Evolutionary conservation across 208 protist species (phyloP), one percentile per base, ranked within the genome.

Genomic region (Wallacemonas sp.): DNA sequence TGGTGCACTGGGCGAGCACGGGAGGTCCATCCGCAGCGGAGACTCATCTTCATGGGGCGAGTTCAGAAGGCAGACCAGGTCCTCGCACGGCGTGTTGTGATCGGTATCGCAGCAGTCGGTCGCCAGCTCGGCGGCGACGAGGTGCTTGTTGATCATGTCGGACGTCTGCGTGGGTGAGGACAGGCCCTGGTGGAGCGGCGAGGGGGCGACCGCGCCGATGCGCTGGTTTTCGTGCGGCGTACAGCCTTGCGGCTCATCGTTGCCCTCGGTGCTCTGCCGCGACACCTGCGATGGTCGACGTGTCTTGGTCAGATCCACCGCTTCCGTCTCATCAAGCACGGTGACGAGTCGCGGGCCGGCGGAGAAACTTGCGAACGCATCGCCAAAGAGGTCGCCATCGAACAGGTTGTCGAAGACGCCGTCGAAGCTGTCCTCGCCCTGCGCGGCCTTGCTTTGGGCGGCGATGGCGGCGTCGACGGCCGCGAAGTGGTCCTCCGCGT

Each of bases 381-480:
- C 12, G 32, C 31, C 26, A 18, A 59, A 68, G 18, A 54, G 41
- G 46, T 61, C 52, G n/a, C 11, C 25, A 48, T 66, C 48, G 49
- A 65, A 65, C 26, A 65, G 39, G 42, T 38, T 49, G 39, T 65
- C 61, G 32, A 65, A 65, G 61, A 65, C 61, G 42, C 25, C 28
- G 44, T 65, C 61, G 44, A 50, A 65, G 44, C 38, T n/a, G 29
- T 38, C 44, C 22, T 65, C 61, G 11, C 18, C 39, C 16, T 4
- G n/a, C 0, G 25, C 33, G 5, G 5, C 25, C 39, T 18, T 29
- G n/a, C 32, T 3, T 29, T 33, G 5, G 7, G 26, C 52, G 12
- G 52, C 52, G 52, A 59, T 59, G 52, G 52, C 52, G 4, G 52
- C 52, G 32, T 59, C 52, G n/a, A 59, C 52, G 18, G 52, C 52